Evolutionary conservation across 345 rosid genomes (phyloP), one percentile per base, ranked within the genome.

Genomic region (Syzygium grande): DNA sequence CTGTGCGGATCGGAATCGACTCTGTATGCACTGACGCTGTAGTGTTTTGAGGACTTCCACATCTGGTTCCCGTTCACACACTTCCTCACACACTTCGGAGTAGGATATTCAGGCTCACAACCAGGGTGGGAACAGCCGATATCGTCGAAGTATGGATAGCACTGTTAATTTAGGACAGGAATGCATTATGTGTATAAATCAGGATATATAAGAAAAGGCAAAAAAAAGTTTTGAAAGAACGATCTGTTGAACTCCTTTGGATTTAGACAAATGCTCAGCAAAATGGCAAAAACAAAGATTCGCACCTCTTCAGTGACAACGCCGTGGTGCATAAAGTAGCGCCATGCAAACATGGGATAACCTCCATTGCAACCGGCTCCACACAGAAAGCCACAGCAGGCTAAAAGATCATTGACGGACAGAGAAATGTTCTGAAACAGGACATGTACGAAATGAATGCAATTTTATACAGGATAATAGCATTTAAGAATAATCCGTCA

Each of bases 61-160:
- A 94, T 87, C 91, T 93, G 92, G 92, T 98, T 98, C 51, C 91
- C 92, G 13, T 91, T 84, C 52, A 95, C 94, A 85, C 99, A 98
- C 89, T 96, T 92, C 80, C 93, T 93, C 91, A 87, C 86, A 90
- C 99, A 98, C 90, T 80, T 93, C 9, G 99, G 99, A 85, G 99
- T 98, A 30, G 95, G 94, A 92, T 86, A 98, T 58, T 85, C 96
- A 46, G 99, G 99, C 92, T 95, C 98, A 86, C 98, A 98, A 54
- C 99, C 99, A 51, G 99, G 99, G 93, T 98, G 99, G 85, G 98
- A 94, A 90, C 99, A 98, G 89, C 99, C 99, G 84, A 86, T 93
- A 63, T 88, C 90, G 84, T 98, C 99, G 86, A 98, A 96, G 93
- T 96, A 98, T 51, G 99, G 99, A 90, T 96, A 95, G 89, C 99